phyloP scores from a whole-genome alignment of 1,139 yeast species.

The Yamadazyma sp. region DNA sequence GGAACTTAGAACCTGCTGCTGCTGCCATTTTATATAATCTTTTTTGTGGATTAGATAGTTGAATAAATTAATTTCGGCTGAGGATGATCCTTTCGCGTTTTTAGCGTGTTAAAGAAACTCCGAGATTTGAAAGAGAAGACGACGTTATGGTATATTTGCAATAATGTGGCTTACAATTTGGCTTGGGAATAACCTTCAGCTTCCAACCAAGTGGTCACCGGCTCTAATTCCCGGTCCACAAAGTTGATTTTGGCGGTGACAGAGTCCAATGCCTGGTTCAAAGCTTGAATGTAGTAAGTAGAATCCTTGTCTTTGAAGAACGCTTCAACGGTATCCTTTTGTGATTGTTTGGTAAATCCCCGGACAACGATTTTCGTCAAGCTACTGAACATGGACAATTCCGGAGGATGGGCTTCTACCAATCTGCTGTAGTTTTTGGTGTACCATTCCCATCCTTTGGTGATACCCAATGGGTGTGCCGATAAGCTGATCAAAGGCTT shows the following conservation, averaged over 20 bases:
- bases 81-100: slow-evolving; percentile 4
- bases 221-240: slow-evolving; percentile 61
- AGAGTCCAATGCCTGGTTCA: slow-evolving; percentile 71
- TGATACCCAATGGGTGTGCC: slow-evolving; percentile 60
- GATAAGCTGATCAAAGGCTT: slow-evolving; percentile 75
- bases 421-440: slow-evolving; percentile 71
- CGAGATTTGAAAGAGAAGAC: background rate
- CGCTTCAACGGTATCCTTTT: slow-evolving; percentile 53
- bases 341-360: slow-evolving; percentile 63
- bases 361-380: slow-evolving; percentile 63
- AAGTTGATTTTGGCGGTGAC: slow-evolving; percentile 62
- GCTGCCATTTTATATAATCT: slow-evolving; percentile 34
- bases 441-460: slow-evolving; percentile 76
- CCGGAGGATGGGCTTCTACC: slow-evolving; percentile 71
- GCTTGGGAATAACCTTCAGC: slow-evolving; percentile 44
- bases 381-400: slow-evolving; percentile 72
- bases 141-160: too few species aligned
- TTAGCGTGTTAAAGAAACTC: background rate
- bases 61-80: slow-evolving; percentile 1
- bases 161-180: slow-evolving; percentile 12
- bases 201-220: slow-evolving; percentile 54
- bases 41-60: too few species aligned
- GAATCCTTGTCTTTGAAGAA: slow-evolving; percentile 65
- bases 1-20: slow-evolving; percentile 58
- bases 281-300: slow-evolving; percentile 71